A percentile compares a stretch with the other conserved stretches of the same genome.
Evolutionary conservation across 2,329 filamentous ascomycete genomes (phyloP).

Genomic region (Hymenoscyphus fraxineus): DNA sequence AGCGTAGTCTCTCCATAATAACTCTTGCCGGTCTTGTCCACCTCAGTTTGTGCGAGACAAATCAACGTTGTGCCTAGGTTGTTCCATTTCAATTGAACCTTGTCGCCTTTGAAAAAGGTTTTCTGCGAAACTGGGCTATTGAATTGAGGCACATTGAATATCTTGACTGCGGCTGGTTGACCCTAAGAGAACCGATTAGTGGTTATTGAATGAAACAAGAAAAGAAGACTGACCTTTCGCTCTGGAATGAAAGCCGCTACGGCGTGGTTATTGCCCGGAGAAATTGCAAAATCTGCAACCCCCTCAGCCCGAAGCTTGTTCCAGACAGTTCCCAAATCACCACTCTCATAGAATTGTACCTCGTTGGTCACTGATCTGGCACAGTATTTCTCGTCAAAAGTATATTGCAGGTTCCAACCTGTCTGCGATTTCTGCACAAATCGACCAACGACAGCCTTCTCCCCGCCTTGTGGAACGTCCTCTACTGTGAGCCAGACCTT

Average conservation of each 20-base stretch:
- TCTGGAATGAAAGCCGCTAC: slow-evolving; percentile 95
- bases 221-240: slow-evolving; percentile 66
- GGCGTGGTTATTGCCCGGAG: slow-evolving; percentile 83
- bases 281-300: slow-evolving; percentile 82
- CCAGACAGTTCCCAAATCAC: slow-evolving; percentile 82
- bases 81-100: slow-evolving; percentile 99
- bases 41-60: slow-evolving; percentile 94
- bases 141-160: slow-evolving; percentile 91
- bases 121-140: slow-evolving; percentile 83
- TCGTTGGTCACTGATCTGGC: slow-evolving; percentile 94
- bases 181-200: slow-evolving; percentile 56
- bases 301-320: slow-evolving; percentile 94
- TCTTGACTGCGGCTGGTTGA: slow-evolving; percentile 87
- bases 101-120: slow-evolving; percentile 99
- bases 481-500: slow-evolving; percentile 92
- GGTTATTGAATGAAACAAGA: not conserved
- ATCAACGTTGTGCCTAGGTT: slow-evolving; percentile 84
- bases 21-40: slow-evolving; percentile 97
- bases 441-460: slow-evolving; percentile 73
- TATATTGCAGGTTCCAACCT: slow-evolving; percentile 97
- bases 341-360: slow-evolving; percentile 92
- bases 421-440: slow-evolving; percentile 96
- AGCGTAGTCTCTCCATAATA: slow-evolving; percentile 99
- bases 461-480: slow-evolving; percentile 55
- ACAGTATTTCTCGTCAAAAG: slow-evolving; percentile 86